phyloP scores from a whole-genome alignment of 2,329 filamentous ascomycete genomes.

The Ascosphaera aggregata region DNA sequence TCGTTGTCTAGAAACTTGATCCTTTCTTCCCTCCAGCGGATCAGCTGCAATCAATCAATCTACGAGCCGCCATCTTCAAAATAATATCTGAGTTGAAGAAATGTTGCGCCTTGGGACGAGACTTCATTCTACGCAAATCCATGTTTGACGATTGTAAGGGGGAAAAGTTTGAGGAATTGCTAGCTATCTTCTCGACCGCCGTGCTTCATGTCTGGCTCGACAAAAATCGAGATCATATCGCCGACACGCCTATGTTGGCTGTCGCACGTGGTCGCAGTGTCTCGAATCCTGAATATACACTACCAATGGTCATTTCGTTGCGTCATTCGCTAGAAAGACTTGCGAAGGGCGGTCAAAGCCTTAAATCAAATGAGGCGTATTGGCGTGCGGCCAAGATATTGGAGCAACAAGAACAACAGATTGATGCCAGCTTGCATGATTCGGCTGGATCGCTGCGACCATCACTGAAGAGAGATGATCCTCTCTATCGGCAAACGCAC shows the following conservation, averaged over 20 bases:
- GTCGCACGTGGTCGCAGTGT: slow-evolving; percentile 26
- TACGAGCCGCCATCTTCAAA: slow-evolving; percentile 63
- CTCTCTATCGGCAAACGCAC: slow-evolving; percentile 24
- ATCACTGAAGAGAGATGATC: slow-evolving; percentile 16
- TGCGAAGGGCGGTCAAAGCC: slow-evolving; percentile 36
- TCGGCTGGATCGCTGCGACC: slow-evolving; percentile 6
- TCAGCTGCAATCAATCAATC: slow-evolving; percentile 71
- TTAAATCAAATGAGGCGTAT: slow-evolving; percentile 33
- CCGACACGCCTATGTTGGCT: slow-evolving; percentile 29
- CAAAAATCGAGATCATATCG: slow-evolving; percentile 17
- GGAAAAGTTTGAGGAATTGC: slow-evolving; percentile 66
- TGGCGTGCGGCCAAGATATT: slow-evolving; percentile 40
- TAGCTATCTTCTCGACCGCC: slow-evolving; percentile 61
- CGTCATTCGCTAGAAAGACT: slow-evolving; percentile 37
- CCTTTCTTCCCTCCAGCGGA: slow-evolving; percentile 82
- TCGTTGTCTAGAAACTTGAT: slow-evolving; percentile 55
- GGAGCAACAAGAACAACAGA: slow-evolving; percentile 19
- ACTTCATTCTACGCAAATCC: slow-evolving; percentile 65
- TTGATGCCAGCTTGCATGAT: slow-evolving; percentile 18
- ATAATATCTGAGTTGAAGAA: slow-evolving; percentile 72
- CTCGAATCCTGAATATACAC: slow-evolving; percentile 13
- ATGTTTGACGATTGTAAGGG: slow-evolving; percentile 95
- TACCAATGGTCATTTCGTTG: slow-evolving; percentile 15
- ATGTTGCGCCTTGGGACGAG: slow-evolving; percentile 56
- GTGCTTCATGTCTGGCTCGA: slow-evolving; percentile 49